Percentiles rank a stretch among this genome's conserved stretches.
Conservation (phyloP, 2,329 filamentous ascomycete species). For the Talaromyces sp. region DNA sequence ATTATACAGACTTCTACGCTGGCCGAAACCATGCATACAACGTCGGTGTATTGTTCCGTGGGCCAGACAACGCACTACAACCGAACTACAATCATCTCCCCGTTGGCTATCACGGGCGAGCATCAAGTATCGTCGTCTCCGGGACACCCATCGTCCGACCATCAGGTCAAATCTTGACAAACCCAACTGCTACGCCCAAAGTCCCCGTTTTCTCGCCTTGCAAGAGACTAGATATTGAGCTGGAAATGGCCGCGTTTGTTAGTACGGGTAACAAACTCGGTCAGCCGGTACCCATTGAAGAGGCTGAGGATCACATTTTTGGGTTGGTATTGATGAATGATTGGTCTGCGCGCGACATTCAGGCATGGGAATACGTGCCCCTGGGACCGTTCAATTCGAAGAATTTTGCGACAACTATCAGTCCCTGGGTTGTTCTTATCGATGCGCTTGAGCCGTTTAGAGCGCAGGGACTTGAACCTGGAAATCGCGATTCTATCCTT, state of each 20-base stretch:
- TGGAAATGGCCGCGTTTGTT: slow-evolving; percentile 76
- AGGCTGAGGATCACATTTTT: slow-evolving; percentile 71
- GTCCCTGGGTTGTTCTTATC: slow-evolving; percentile 73
- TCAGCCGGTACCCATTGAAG: slow-evolving; percentile 58
- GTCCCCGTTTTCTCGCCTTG: slow-evolving; percentile 63
- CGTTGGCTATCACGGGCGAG: slow-evolving; percentile 77
- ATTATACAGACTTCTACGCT: slow-evolving; percentile 85
- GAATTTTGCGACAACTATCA: slow-evolving; percentile 77
- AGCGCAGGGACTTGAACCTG: slow-evolving; percentile 50
- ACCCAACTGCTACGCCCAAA: slow-evolving; percentile 62
- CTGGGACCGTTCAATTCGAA: slow-evolving; percentile 80
- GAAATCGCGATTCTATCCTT: slow-evolving; percentile 56
- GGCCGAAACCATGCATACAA: slow-evolving; percentile 76
- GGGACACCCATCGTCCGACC: slow-evolving; percentile 72
- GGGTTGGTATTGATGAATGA: slow-evolving; percentile 82
- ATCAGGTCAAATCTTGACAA: slow-evolving; percentile 68
- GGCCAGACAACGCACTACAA: slow-evolving; percentile 69
- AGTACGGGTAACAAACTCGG: slow-evolving; percentile 65
- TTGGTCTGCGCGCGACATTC: slow-evolving; percentile 81
- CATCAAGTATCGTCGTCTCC: slow-evolving; percentile 72
- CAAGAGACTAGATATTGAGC: slow-evolving; percentile 71
- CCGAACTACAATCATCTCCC: slow-evolving; percentile 80
- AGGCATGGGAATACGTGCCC: slow-evolving; percentile 81
- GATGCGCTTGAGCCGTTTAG: slow-evolving; percentile 73
- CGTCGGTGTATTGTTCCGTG: slow-evolving; percentile 70